These are phyloP conservation scores for Penicillium tannophilum DNA, from an alignment of 495 filamentous ascomycete species.

Conservation along the genomic window DNA sequence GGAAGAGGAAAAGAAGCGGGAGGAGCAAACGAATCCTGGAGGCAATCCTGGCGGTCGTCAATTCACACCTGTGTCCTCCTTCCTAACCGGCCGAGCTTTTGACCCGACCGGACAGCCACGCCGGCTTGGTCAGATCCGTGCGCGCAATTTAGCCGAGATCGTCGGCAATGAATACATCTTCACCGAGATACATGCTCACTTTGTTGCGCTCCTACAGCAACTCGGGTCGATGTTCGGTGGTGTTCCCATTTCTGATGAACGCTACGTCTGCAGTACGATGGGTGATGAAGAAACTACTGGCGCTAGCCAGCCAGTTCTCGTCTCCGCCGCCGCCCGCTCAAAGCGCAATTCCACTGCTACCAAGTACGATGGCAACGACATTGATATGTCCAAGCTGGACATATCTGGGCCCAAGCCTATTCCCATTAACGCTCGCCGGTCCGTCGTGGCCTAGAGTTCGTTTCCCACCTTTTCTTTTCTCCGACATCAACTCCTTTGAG, in stretches of 20 bases:
- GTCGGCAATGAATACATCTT: slow-evolving; percentile 87
- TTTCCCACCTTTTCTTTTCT: slow-evolving; percentile 1
- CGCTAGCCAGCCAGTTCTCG: slow-evolving; percentile 26
- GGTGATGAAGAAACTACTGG: slow-evolving; percentile 31
- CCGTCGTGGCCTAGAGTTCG: slow-evolving; percentile 40
- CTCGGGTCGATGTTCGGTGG: slow-evolving; percentile 57
- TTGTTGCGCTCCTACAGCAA: slow-evolving; percentile 72
- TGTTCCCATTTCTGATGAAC: slow-evolving; percentile 46
- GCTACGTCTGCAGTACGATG: slow-evolving; percentile 46
- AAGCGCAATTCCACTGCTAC: slow-evolving; percentile 20
- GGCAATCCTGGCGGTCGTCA: slow-evolving; percentile 31
- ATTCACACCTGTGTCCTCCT: slow-evolving; percentile 62
- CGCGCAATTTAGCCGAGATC: slow-evolving; percentile 80
- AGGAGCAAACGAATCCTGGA: slow-evolving; percentile 39
- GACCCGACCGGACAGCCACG: slow-evolving; percentile 60
- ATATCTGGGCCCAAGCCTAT: slow-evolving; percentile 46
- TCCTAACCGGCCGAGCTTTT: slow-evolving; percentile 61
- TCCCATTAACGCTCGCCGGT: slow-evolving; percentile 43
- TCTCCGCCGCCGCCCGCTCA: slow-evolving; percentile 22
- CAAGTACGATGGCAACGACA: slow-evolving; percentile 36
- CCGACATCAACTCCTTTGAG: slow-evolving; percentile 20
- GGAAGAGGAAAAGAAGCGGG: slow-evolving; percentile 48
- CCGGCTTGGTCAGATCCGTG: slow-evolving; percentile 58
- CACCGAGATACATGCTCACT: slow-evolving; percentile 78
- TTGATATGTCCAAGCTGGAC: slow-evolving; percentile 41